Evolutionary conservation across 257 asterid species (phyloP), one percentile per base, ranked within the genome.

Genomic region (Solanum paucissectum): DNA sequence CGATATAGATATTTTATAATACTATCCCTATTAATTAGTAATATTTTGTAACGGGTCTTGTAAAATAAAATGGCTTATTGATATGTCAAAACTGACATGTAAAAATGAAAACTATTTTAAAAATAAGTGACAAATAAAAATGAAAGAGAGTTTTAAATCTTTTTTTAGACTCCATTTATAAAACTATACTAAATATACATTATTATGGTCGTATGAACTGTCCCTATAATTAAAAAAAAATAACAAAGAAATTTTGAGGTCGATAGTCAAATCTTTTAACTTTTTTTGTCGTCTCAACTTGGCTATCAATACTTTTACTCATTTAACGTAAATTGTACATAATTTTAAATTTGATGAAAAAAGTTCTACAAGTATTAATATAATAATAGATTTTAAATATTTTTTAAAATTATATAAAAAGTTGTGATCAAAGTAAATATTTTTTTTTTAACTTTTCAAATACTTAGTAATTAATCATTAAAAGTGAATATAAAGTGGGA

Each of bases 121-220:
- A 44, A 44, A 44, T 44, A 44, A 4, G 0, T 44, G 1, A 44
- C 0, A 44, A 12, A 44, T 44, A 44, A 44, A 44, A 44, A 12
- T 44, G 0, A 44, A 44, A 0, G 12, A 0, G 12, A 12, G 1
- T 44, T 44, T 4, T 12, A 44, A 12, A 44, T 12, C 5, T 52
- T 40, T 18, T 52, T 2, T 2, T 6, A 2, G 9, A 55, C n/a
- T 55, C 9, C n/a, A 55, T 3, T 0, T 0, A 0, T 18, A 18
- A 18, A 0, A 58, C 0, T 8, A 21, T 3, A 0, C 11, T 21
- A 8, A 58, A 58, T 21, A 58, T 58, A 7, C 0, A 52, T 52
- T 16, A 52, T 52, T 52, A 16, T 52, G 20, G 62, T 16, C 20
- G 0, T 0, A 0, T 52, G 12, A 66, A 27, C 7, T 5, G 1